Evolutionary conservation across 106 monocot species (phyloP).

Genomic region (Dendrobium officinale): DNA sequence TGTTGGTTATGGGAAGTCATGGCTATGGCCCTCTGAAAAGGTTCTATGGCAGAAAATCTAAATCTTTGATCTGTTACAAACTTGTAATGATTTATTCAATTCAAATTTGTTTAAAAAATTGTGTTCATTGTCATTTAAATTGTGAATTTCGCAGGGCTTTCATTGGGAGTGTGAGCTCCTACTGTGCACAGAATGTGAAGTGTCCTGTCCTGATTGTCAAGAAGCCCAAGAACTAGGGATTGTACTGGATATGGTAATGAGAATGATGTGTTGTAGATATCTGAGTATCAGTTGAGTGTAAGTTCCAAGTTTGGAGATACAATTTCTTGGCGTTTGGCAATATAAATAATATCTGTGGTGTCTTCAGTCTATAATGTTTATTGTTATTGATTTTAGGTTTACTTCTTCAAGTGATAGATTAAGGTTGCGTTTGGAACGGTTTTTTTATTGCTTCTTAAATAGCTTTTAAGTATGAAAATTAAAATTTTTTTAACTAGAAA

Average conservation of each 20-base stretch:
- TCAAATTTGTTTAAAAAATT: not conserved
- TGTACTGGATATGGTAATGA: not conserved
- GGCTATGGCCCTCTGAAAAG: constrained; percentile 59
- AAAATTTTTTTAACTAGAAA: too few relatives aligned
- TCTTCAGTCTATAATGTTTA: too few relatives aligned
- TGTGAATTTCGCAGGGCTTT: constrained; percentile 15
- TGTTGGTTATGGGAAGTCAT: constrained; percentile 65
- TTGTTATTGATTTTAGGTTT: too few relatives aligned
- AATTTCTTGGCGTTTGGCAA: too few relatives aligned
- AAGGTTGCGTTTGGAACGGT: too few relatives aligned
- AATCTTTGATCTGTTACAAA: not conserved
- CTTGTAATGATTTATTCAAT: not conserved
- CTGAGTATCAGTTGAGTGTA: too few relatives aligned
- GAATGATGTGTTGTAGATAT: not conserved
- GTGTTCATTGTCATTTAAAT: not conserved
- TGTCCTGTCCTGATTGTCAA: constrained; percentile 25
- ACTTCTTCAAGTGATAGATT: too few relatives aligned
- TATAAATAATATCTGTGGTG: too few relatives aligned
- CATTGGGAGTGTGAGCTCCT: constrained; percentile 20
- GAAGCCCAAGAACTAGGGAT: constrained; percentile 6
- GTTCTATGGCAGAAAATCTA: constrained; percentile 10
- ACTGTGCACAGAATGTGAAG: constrained; percentile 25
- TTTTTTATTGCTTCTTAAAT: too few relatives aligned
- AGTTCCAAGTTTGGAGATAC: too few relatives aligned
- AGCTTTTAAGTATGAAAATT: too few relatives aligned